phyloP scores from a whole-genome alignment of 495 filamentous ascomycete genomes.

The Daldinia decipiens region DNA sequence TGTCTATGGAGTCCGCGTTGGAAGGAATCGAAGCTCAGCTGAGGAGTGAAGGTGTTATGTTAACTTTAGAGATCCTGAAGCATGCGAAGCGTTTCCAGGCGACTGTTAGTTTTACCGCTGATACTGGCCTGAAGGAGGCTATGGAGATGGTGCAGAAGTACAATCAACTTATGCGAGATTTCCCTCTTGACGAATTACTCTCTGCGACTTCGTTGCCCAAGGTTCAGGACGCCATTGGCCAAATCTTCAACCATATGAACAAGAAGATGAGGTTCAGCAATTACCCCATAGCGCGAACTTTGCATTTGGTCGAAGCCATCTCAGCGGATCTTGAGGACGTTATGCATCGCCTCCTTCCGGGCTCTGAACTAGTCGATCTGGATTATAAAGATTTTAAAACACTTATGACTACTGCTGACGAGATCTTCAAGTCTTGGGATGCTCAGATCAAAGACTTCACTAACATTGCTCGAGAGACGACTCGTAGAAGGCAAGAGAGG shows the following conservation, averaged over 20 bases:
- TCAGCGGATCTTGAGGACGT: slow-evolving; percentile 89
- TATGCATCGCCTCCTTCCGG: slow-evolving; percentile 84
- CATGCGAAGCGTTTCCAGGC: slow-evolving; percentile 97
- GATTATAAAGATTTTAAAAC: slow-evolving; percentile 89
- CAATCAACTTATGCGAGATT: slow-evolving; percentile 98
- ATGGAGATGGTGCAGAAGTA: slow-evolving; percentile 97
- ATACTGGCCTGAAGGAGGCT: slow-evolving; percentile 94
- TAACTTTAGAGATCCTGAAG: slow-evolving; percentile 93
- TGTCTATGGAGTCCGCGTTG: slow-evolving; percentile 91
- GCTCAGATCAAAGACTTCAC: slow-evolving; percentile 97
- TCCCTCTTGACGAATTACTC: slow-evolving; percentile 92
- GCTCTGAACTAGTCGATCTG: slow-evolving; percentile 87
- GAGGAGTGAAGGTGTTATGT: slow-evolving; percentile 83
- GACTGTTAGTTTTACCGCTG: slow-evolving; percentile 92
- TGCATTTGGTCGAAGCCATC: slow-evolving; percentile 97
- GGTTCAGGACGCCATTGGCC: slow-evolving; percentile 85
- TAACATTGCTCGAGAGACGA: slow-evolving; percentile 93
- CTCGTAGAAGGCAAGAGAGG: slow-evolving; percentile 88
- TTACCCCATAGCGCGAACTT: slow-evolving; percentile 89
- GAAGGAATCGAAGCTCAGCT: slow-evolving; percentile 91
- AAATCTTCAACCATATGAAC: slow-evolving; percentile 93
- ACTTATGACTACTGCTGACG: slow-evolving; percentile 82
- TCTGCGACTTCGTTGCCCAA: slow-evolving; percentile 90
- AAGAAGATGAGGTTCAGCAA: slow-evolving; percentile 95
- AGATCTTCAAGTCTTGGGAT: slow-evolving; percentile 92